These are phyloP conservation scores for Waitea zeae DNA, from an alignment of 1,284 basidiomycete species.

Conservation along the genomic window DNA sequence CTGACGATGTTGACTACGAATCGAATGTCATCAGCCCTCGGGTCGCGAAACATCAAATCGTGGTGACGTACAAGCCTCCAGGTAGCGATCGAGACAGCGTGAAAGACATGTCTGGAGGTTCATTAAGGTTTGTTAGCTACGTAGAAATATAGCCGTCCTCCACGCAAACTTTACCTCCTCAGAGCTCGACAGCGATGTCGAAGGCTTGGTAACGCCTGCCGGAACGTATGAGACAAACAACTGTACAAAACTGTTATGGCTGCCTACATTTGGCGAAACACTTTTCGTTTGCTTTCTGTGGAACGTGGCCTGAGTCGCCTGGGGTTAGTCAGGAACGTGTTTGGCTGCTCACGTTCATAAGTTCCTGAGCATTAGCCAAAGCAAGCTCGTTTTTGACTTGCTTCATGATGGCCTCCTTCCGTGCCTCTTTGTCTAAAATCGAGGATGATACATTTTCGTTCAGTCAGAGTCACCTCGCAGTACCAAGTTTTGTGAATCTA, in stretches of 20 bases:
- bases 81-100: constrained; percentile 63
- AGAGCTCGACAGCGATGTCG: constrained; percentile 43
- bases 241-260: too few relatives aligned
- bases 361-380: constrained; percentile 61
- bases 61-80: constrained; percentile 64
- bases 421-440: too few relatives aligned
- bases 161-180: constrained; percentile 40
- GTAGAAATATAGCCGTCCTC: too few relatives aligned
- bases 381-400: constrained; percentile 56
- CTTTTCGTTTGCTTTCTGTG: constrained; percentile 58
- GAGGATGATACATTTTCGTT: too few relatives aligned
- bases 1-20: constrained; percentile 56
- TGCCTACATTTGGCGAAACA: constrained; percentile 68
- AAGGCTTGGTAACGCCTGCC: constrained; percentile 69
- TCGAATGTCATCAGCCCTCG: background rate
- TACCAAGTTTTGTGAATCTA: too few relatives aligned
- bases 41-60: background rate
- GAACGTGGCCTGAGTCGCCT: background rate
- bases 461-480: too few relatives aligned
- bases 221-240: too few relatives aligned
- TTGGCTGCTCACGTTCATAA: constrained; percentile 45
- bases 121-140: too few relatives aligned
- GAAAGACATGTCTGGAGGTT: constrained; percentile 61
- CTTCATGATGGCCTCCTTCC: constrained; percentile 57
- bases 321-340: background rate